A percentile compares a stretch with the other conserved stretches of the same genome.
These are phyloP conservation scores for Quercus ilex DNA, from an alignment of 306 rosid genomes.

Conservation along the genomic window DNA sequence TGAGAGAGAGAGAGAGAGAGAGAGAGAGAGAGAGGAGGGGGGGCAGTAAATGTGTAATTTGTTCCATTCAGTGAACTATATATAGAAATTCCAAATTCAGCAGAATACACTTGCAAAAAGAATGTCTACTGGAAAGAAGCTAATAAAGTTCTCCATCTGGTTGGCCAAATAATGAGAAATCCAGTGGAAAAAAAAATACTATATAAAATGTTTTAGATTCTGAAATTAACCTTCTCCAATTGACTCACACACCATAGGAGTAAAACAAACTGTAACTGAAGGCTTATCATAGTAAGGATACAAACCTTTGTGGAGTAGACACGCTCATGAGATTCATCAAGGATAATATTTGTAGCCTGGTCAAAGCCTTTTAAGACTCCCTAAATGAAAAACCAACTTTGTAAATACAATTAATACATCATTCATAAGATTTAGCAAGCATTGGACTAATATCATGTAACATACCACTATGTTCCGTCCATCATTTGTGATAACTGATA, in stretches of 20 bases:
- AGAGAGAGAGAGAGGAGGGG: fast-evolving
- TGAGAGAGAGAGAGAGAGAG: background rate
- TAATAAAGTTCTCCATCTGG: background rate
- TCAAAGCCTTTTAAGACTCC: conserved; percentile 94
- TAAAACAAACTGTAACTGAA: background rate
- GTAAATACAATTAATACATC: background rate
- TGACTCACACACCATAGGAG: too few relatives aligned
- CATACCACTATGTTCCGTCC: conserved; percentile 95
- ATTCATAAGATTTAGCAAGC: background rate
- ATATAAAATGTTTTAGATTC: background rate
- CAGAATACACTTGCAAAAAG: too few relatives aligned
- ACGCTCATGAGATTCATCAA: conserved; percentile 95
- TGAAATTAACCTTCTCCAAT: too few relatives aligned
- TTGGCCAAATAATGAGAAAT: background rate
- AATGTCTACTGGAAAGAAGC: background rate
- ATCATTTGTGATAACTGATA: conserved; percentile 89
- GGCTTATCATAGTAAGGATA: background rate
- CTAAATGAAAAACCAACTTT: conserved; percentile 28
- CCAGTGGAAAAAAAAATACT: background rate
- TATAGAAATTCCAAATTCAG: background rate
- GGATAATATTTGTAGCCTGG: conserved; percentile 97
- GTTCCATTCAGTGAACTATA: background rate
- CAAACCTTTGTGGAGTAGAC: conserved; percentile 94
- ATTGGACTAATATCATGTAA: background rate
- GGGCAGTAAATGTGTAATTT: too few relatives aligned